A percentile compares a stretch with the other conserved stretches of the same genome.
phyloP scores from a whole-genome alignment of 495 filamentous ascomycete species.

The Collariella sp. region DNA sequence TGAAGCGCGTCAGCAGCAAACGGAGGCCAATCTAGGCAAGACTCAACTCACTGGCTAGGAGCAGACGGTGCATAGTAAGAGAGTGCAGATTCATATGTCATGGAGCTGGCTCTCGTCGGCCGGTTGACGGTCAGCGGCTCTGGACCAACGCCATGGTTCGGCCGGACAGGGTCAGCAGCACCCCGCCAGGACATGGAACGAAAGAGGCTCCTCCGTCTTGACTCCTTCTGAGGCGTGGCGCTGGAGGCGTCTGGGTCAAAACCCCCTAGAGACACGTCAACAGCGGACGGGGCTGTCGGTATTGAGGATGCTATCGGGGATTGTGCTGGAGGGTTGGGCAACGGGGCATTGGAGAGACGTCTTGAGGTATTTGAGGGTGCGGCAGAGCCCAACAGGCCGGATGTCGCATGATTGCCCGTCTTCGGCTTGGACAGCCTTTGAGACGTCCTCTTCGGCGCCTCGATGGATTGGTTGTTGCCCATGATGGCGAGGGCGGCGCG shows the following conservation, averaged over 20 bases:
- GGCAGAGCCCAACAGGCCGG: constrained; percentile 36
- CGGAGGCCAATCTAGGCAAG: neutral
- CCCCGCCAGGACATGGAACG: constrained; percentile 26
- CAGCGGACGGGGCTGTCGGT: constrained; percentile 11
- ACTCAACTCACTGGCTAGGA: constrained; percentile 18
- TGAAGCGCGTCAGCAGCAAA: constrained; percentile 10
- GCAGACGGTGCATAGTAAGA: constrained; percentile 21
- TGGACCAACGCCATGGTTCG: constrained; percentile 14
- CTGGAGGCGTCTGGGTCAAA: constrained; percentile 4
- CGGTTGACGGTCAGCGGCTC: constrained; percentile 14
- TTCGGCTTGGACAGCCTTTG: constrained; percentile 45
- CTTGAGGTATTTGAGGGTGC: constrained; percentile 27
- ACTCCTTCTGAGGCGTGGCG: constrained; percentile 20
- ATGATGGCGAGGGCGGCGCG: constrained; percentile 27
- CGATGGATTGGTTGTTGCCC: constrained; percentile 41
- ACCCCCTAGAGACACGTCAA: constrained; percentile 2
- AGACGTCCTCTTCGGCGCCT: constrained; percentile 31
- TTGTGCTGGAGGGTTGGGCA: constrained; percentile 12
- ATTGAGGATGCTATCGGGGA: constrained; percentile 17
- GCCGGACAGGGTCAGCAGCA: constrained; percentile 7
- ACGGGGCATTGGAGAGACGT: constrained; percentile 26
- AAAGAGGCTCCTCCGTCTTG: constrained; percentile 25
- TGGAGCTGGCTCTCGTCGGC: constrained; percentile 22
- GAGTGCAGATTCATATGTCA: constrained; percentile 29
- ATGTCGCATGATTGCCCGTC: constrained; percentile 35